A percentile compares a stretch with the other conserved stretches of the same genome.
Conservation (phyloP, 225 moss, liverwort and hornwort genomes). For the Antitrichia curtipendula region DNA sequence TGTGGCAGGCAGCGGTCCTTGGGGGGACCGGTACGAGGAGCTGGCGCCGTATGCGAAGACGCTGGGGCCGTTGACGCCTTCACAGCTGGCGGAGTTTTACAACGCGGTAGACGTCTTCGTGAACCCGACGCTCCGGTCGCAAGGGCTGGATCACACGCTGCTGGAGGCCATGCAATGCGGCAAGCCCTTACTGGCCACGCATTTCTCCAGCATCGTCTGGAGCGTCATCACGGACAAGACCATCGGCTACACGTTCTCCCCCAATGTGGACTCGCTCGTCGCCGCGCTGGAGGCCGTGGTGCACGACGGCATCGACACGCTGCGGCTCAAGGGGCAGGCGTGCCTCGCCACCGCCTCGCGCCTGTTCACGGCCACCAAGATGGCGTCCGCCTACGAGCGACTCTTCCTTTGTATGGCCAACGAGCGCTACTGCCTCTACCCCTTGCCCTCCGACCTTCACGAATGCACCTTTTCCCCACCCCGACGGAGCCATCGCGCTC, state of each 20-base stretch:
- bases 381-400: conserved; percentile 89
- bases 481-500: background rate
- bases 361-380: conserved; percentile 88
- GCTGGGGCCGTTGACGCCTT: conserved; percentile 63
- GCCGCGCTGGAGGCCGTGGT: conserved; percentile 37
- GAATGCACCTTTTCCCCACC: background rate
- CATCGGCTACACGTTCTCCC: conserved; percentile 90
- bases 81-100: conserved; percentile 78
- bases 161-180: conserved; percentile 98
- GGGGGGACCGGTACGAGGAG: conserved; percentile 80
- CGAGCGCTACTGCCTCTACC: conserved; percentile 55
- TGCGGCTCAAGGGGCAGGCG: conserved; percentile 47
- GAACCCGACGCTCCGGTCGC: conserved; percentile 91
- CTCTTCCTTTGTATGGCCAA: conserved; percentile 82
- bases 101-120: conserved; percentile 90
- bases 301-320: conserved; percentile 40
- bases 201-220: conserved; percentile 86
- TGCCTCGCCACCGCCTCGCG: conserved; percentile 56
- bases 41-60: conserved; percentile 78
- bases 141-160: conserved; percentile 89
- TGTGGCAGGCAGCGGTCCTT: conserved; percentile 83
- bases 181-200: conserved; percentile 94
- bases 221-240: conserved; percentile 67
- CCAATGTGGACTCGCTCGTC: conserved; percentile 63
- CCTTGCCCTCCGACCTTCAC: conserved; percentile 47